Base-by-base conservation (phyloP, 176 grass and related monocot species). In the Themeda triandra region DNA sequence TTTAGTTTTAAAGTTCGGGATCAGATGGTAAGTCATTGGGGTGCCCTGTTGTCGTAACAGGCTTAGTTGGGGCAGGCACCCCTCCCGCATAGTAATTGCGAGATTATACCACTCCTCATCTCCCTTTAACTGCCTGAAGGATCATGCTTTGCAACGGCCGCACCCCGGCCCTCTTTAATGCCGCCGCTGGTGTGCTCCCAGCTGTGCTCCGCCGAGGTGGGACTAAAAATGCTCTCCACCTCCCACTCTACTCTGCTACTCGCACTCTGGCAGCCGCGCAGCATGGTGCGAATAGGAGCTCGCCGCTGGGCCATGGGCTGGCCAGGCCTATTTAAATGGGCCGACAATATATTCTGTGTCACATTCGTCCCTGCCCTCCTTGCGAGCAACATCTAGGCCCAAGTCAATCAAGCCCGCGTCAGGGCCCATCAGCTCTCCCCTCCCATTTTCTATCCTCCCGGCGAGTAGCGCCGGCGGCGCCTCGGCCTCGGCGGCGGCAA, bases 101-200 rank as follows among this genome's bases (percentile, higher is more conserved):
- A 80, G 82, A 1, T 36, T 1, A 3, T 67, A 89, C 87, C 87
- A 39, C 82, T 88, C 87, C 67, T 88, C 81, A 88, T 88, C 1
- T 84, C 87, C 75, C 68, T 73, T 84, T 73, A 5, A 71, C 87
- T 88, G 87, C 75, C 81, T 84, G 87, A 88, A 88, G 87, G 87
- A 84, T 88, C 87, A 88, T 84, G 58, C 0, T 10, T 66, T 2
- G 0, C 0, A 0, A 0, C 0, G 0, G 0, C 0, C 0, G 73
- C 53, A 49, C 31, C 30, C 54, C 8, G 3, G 25, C 8, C 25
- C 4, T 0, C 33, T 85, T n/a, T 71, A 78, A 70, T 25, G 25
- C 48, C 3, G 14, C 0, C 6, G 72, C 0, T 28, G 3, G 32
- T 0, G 4, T 7, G 32, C 8, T 0, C 1, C 25, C 10, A 3